These are phyloP conservation scores for Vachellia collinsii DNA, from an alignment of 306 rosid genomes.

Conservation along the genomic window DNA sequence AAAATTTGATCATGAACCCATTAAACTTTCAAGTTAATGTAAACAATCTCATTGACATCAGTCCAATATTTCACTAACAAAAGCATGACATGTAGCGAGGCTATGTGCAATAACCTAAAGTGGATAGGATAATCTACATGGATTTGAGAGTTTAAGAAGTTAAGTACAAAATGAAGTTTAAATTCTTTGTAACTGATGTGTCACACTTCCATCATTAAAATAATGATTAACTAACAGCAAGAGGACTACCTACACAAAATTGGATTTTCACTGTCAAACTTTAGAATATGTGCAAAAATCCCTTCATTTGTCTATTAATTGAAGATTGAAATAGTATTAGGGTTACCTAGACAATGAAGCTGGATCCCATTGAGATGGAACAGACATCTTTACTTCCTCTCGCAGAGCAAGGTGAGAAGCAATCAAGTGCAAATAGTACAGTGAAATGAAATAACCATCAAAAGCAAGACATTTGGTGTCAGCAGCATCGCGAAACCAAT, in stretches of 20 bases:
- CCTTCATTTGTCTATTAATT: neutral
- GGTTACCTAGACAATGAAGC: conserved; percentile 80
- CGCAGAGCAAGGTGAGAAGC: conserved; percentile 67
- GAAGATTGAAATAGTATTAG: neutral
- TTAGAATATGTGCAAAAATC: neutral
- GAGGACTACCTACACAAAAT: neutral
- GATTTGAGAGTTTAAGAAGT: neutral
- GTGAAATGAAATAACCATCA: conserved; percentile 87
- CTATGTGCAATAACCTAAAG: neutral
- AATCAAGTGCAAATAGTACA: conserved; percentile 77
- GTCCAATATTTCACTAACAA: neutral
- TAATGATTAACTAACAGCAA: neutral
- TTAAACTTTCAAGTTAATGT: neutral
- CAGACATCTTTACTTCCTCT: conserved; percentile 79
- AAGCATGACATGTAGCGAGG: neutral
- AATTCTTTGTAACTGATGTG: neutral
- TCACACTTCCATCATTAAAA: neutral
- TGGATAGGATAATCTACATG: neutral
- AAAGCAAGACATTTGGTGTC: conserved; percentile 81
- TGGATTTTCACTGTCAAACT: neutral
- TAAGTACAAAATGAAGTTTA: neutral
- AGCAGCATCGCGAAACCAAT: conserved; percentile 87
- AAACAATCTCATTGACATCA: neutral
- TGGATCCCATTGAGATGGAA: conserved; percentile 96
- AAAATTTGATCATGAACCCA: neutral